Conservation (phyloP, 768 basidiomycete species). For the Antrodiella citrinella region DNA sequence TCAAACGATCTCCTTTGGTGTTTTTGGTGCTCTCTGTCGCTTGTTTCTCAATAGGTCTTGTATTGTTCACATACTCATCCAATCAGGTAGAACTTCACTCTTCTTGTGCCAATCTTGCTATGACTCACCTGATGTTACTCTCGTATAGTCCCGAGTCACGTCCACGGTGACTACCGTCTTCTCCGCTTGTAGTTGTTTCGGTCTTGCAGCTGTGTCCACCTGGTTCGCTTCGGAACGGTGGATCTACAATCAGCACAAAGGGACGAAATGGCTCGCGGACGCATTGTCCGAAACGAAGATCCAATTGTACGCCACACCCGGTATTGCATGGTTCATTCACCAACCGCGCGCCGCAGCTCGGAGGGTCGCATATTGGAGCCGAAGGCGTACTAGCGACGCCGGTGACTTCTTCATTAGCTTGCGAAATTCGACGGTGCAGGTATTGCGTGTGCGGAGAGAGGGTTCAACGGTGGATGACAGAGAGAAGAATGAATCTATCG, state of each 20-base stretch:
- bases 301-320: constrained; percentile 14
- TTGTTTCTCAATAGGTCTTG: constrained; percentile 72
- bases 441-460: not conserved
- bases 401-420: constrained; percentile 12
- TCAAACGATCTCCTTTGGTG: constrained; percentile 75
- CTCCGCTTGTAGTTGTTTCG: constrained; percentile 66
- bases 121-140: constrained; percentile 1
- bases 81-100: constrained; percentile 5
- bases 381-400: constrained; percentile 10
- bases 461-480: constrained; percentile 1
- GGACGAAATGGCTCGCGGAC: constrained; percentile 64
- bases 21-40: constrained; percentile 81
- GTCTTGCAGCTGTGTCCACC: constrained; percentile 58
- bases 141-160: constrained; percentile 47
- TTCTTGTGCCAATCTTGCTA: not conserved
- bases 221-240: constrained; percentile 72
- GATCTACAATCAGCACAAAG: constrained; percentile 53
- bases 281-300: constrained; percentile 28
- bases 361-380: constrained; percentile 12
- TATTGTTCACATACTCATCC: constrained; percentile 72
- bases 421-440: constrained; percentile 5
- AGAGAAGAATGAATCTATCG: constrained; percentile 1
- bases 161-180: constrained; percentile 70
- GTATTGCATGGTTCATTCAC: constrained; percentile 17
- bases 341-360: constrained; percentile 15